Evolutionary conservation across 441 rosid species (phyloP).

Genomic region (Bocquillonia castaneifolia): DNA sequence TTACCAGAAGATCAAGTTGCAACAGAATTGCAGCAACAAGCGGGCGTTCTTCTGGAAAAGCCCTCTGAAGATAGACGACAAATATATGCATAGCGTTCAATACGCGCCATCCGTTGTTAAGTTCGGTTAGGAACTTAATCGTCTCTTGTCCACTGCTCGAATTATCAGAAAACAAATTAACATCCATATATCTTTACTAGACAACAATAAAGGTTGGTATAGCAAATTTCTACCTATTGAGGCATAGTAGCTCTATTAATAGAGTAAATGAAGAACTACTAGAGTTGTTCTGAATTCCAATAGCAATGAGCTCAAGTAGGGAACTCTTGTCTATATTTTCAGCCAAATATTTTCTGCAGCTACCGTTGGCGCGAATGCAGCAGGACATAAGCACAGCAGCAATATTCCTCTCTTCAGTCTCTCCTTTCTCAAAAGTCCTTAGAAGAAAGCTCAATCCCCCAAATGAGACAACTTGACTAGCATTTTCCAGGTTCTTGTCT

Average conservation of each 20-base stretch:
- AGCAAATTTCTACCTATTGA: constrained; percentile 35
- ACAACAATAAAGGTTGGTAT: background rate
- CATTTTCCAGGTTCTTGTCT: constrained; percentile 56
- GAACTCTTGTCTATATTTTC: constrained; percentile 39
- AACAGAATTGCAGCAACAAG: constrained; percentile 45
- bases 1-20: constrained; percentile 63
- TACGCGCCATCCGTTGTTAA: constrained; percentile 42
- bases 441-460: constrained; percentile 50
- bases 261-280: constrained; percentile 28
- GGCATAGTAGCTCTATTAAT: constrained; percentile 45
- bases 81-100: constrained; percentile 51
- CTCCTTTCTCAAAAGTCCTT: constrained; percentile 33
- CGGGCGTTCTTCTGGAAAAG: constrained; percentile 47
- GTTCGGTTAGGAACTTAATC: constrained; percentile 30
- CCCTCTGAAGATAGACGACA: constrained; percentile 39
- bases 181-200: background rate
- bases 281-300: constrained; percentile 28
- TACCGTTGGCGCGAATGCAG: constrained; percentile 44
- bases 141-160: constrained; percentile 40
- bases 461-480: constrained; percentile 41
- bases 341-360: constrained; percentile 45
- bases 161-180: constrained; percentile 14
- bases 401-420: constrained; percentile 33
- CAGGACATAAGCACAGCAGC: constrained; percentile 38
- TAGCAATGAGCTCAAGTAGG: constrained; percentile 46